Conservation (phyloP, 129 eudicot genomes). For the Flaveria linearis region DNA sequence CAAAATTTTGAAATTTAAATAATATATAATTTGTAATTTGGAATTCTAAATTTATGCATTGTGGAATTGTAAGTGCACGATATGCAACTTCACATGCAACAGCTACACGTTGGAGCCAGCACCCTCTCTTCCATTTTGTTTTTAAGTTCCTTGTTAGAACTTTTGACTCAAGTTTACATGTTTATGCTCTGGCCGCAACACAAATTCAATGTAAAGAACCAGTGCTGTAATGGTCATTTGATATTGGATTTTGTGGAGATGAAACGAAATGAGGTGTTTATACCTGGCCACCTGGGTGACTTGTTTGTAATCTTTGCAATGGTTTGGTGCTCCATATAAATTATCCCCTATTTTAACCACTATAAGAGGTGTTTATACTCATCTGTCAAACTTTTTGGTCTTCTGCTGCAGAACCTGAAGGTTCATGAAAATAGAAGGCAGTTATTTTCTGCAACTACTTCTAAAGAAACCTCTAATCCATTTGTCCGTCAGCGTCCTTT, state of each 20-base stretch:
- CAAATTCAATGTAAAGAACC: neutral
- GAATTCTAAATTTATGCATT: neutral
- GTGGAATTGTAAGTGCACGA: neutral
- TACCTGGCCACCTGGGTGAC: neutral
- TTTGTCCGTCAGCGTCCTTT: slow-evolving; percentile 91
- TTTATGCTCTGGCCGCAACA: neutral
- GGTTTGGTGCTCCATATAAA: neutral
- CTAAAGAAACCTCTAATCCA: slow-evolving; percentile 74
- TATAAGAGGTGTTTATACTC: neutral
- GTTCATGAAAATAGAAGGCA: slow-evolving; percentile 88
- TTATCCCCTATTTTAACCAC: neutral
- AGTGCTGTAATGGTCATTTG: neutral
- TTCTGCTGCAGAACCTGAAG: slow-evolving; percentile 68
- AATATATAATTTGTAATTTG: neutral
- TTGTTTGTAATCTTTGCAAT: neutral
- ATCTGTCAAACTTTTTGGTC: slow-evolving; percentile 1
- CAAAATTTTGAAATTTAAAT: neutral
- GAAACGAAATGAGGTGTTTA: neutral
- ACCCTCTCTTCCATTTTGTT: neutral
- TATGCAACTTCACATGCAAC: neutral
- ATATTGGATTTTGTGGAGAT: neutral
- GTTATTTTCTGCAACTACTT: slow-evolving; percentile 61
- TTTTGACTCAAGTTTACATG: neutral
- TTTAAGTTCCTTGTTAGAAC: neutral
- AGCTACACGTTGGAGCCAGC: neutral